A percentile compares a stretch with the other conserved stretches of the same genome.
Conservation (phyloP, 2,329 filamentous ascomycete species). For the Cercospora beticola region DNA sequence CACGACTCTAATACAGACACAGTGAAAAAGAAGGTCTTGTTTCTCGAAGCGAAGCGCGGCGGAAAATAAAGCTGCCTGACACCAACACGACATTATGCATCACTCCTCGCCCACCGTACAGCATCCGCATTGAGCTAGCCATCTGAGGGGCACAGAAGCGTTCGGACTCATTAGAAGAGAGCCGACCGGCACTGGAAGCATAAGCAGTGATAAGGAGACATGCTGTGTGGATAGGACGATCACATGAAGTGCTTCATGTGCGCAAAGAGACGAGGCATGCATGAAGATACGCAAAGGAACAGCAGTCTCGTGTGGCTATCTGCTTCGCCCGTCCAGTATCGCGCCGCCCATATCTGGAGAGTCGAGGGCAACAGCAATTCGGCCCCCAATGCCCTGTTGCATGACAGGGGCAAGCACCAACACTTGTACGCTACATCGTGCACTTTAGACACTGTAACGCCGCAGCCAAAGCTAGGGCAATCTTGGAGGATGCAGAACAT, state of each 20-base stretch:
- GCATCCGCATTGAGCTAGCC: not conserved
- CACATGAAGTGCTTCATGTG: not conserved
- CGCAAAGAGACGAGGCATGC: not conserved
- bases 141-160: not conserved
- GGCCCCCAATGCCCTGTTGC: not conserved
- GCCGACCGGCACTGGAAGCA: not conserved
- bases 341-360: not conserved
- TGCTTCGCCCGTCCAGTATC: not conserved
- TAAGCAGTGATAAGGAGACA: not conserved
- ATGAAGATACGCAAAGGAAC: not conserved
- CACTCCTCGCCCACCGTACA: not conserved
- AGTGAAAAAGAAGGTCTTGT: constrained; percentile 95
- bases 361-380: not conserved
- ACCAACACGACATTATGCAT: not conserved
- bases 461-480: not conserved
- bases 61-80: constrained; percentile 38
- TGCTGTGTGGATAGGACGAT: not conserved
- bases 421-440: not conserved
- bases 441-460: not conserved
- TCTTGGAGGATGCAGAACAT: not conserved
- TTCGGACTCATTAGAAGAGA: not conserved
- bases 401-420: not conserved
- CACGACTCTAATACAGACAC: not conserved
- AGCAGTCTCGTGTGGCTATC: not conserved
- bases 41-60: constrained; percentile 87